Conservation (phyloP, 805 yeast genomes). For the Yamadazyma ubonensis region DNA sequence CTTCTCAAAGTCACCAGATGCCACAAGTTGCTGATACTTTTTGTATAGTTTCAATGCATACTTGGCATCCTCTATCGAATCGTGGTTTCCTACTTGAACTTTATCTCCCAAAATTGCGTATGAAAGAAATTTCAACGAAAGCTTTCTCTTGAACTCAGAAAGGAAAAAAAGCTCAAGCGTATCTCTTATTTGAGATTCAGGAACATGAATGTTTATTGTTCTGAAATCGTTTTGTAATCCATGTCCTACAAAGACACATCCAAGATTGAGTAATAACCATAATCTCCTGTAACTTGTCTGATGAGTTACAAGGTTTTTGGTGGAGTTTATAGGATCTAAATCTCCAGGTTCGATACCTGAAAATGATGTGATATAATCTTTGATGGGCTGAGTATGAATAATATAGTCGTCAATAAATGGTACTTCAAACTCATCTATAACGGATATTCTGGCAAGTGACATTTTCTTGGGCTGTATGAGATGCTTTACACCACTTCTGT, state of each 20-base stretch:
- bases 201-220: conserved; percentile 88
- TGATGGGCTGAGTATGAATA: conserved; percentile 64
- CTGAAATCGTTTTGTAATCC: conserved; percentile 90
- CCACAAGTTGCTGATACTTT: conserved; percentile 62
- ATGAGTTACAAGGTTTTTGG: conserved; percentile 68
- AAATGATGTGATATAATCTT: conserved; percentile 83
- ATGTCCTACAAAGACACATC: conserved; percentile 93
- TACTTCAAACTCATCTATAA: conserved; percentile 63
- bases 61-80: conserved; percentile 93
- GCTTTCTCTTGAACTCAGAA: conserved; percentile 69
- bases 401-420: conserved; percentile 95
- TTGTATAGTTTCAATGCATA: conserved; percentile 80
- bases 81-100: conserved; percentile 93
- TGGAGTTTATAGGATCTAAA: conserved; percentile 65
- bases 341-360: conserved; percentile 97
- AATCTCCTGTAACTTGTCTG: conserved; percentile 84
- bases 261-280: conserved; percentile 86
- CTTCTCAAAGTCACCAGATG: conserved; percentile 57
- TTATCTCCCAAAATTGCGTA: conserved; percentile 70
- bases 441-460: conserved; percentile 87
- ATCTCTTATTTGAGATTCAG: conserved; percentile 81
- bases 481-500: conserved; percentile 66
- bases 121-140: conserved; percentile 83
- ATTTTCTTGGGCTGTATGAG: conserved; percentile 72
- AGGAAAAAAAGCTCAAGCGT: conserved; percentile 79